phyloP scores from a whole-genome alignment of 768 basidiomycete species.

The Tulasnella sp. region DNA sequence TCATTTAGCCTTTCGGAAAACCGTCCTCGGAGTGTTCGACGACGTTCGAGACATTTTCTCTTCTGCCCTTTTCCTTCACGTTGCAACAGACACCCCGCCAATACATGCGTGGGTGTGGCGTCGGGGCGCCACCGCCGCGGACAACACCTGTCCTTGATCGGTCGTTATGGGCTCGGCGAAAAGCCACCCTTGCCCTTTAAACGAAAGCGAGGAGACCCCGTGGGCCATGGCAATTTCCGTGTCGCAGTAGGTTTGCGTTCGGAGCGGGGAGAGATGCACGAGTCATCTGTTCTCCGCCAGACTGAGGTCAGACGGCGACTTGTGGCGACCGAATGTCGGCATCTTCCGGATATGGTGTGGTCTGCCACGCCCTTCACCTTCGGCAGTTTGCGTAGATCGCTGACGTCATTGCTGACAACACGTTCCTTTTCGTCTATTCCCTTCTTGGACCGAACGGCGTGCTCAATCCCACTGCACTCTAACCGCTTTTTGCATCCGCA shows the following conservation, averaged over 20 bases:
- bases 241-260: neutral
- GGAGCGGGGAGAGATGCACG: neutral
- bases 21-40: neutral
- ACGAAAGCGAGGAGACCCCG: neutral
- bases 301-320: neutral
- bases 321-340: neutral
- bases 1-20: neutral
- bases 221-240: slow-evolving; percentile 1
- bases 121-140: neutral
- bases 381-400: neutral
- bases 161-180: neutral
- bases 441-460: neutral
- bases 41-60: neutral
- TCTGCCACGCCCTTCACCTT: neutral
- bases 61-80: neutral
- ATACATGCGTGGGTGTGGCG: neutral
- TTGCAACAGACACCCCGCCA: neutral
- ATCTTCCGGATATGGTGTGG: neutral
- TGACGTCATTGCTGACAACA: neutral
- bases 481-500: neutral
- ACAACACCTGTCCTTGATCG: neutral
- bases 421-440: neutral
- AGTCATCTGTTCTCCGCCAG: neutral
- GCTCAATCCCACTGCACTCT: neutral
- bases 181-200: neutral